Evolutionary conservation across 495 filamentous ascomycete genomes (phyloP), one percentile per base, ranked within the genome.

Genomic region (Filosporella fistucella): DNA sequence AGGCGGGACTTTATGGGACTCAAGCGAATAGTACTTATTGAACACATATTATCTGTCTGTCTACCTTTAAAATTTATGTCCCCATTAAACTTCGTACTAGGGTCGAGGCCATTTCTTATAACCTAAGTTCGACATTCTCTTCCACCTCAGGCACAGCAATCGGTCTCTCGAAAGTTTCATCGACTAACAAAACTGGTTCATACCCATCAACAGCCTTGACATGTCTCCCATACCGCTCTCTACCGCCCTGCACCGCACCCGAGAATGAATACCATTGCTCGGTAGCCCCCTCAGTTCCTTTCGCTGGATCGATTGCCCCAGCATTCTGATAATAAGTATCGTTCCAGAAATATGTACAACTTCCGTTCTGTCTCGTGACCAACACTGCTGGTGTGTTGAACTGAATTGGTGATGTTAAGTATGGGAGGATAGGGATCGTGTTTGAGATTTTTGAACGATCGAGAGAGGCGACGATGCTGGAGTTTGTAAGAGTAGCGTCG

Each of bases 191-290:
- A 1, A 36, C 32, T 11, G 47, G 47, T 16, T 50, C 47, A 37
- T 50, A 50, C 10, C 47, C 47, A 36, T 43, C 47, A 16, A 50
- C 30, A 8, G 47, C 47, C 39, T 43, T 50, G 13, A 43, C 47
- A 43, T 50, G 47, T 18, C 47, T 50, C 14, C 47, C 47, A 28
- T 36, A 50, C 29, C 13, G 13, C n/a, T 17, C 30, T 22, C 13
- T 28, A 2, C 21, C 32, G 13, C 47, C 47, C 9, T 26, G 38
- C 12, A 35, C 16, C 2, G 35, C 36, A 1, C 46, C 46, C 9
- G 14, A 4, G 14, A 22, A 50, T 22, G 38, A 43, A 29, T 26
- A 50, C 47, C 47, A 50, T 23, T 50, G 47, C 29, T 50, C 47
- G 29, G 39, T 50, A 13, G 7, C 37, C 16, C 47, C 47, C 5